Conservation (phyloP, 1,284 basidiomycete genomes). For the Rugosomyces carneus region DNA sequence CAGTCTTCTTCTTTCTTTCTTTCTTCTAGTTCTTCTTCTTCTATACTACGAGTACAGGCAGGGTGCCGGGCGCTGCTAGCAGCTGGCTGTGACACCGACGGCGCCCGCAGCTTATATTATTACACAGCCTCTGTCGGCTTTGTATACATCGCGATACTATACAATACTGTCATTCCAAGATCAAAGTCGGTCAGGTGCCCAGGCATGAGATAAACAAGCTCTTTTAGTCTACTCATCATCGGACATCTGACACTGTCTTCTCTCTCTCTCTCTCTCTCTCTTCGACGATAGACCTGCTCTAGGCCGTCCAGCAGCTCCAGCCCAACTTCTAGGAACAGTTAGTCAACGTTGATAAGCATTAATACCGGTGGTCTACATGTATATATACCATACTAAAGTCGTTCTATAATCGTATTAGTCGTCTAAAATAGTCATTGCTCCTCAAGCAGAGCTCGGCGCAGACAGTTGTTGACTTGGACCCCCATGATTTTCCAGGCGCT, state of each 20-base stretch:
- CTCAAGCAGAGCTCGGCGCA: slow-evolving; percentile 18
- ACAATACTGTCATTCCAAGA: neutral
- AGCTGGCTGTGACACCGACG: slow-evolving; percentile 3
- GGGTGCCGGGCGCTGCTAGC: neutral
- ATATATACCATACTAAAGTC: neutral
- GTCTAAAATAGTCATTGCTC: slow-evolving; percentile 2
- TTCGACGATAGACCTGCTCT: too few species aligned
- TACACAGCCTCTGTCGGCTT: neutral
- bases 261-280: too few species aligned
- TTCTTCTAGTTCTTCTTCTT: too few species aligned
- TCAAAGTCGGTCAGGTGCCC: slow-evolving; percentile 1
- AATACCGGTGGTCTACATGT: neutral
- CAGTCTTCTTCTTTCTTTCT: neutral
- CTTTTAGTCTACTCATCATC: slow-evolving; percentile 1
- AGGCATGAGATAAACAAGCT: slow-evolving; percentile 2
- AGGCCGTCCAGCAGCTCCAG: too few species aligned
- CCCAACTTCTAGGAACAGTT: too few species aligned
- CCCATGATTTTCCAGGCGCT: slow-evolving; percentile 1
- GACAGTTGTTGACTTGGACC: slow-evolving; percentile 14
- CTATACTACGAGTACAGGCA: too few species aligned
- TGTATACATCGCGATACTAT: neutral
- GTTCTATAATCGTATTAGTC: neutral
- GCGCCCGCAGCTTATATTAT: neutral
- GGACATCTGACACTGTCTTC: slow-evolving; percentile 6
- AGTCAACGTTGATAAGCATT: neutral